Evolutionary conservation across 768 basidiomycete species (phyloP), one percentile per base, ranked within the genome.

Genomic region (Gymnopilus dilepis): DNA sequence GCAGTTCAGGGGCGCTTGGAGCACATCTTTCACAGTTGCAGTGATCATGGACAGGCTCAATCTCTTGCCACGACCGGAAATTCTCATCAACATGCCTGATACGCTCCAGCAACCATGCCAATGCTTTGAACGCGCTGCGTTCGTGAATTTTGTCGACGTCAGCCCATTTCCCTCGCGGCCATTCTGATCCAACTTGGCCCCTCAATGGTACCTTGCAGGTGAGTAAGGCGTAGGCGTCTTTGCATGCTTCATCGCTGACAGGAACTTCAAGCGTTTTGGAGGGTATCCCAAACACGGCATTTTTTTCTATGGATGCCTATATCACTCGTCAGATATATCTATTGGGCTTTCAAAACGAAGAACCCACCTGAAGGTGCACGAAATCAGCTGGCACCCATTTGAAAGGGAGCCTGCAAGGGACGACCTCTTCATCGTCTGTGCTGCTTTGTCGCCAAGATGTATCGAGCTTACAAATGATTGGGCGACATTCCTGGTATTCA

Each of bases 91-190:
- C 84, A 60, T 88, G 85, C 12, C 91, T 87, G 62, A 96, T 83
- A 52, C 94, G 86, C 70, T 95, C 92, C 22, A 94, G 78, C 19
- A 97, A 76, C 95, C 96, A 98, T 2, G 94, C 91, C 15, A 97
- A 71, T 4, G 88, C 80, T 62, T 85, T 86, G 80, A 95, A 97
- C 1, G 87, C 89, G 11, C 84, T 78, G 3, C 95, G 88, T 70
- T 97, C 93, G 66, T 96, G 90, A 8, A 94, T 79, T 66, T 92
- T 90, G 73, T 97, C 94, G 43, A 98, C 86, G 67, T 94, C 91
- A 41, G 75, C 78, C 94, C 93, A 97, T 5, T 68, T 62, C 12
- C 83, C 86, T 30, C 78, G 80, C 5, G 90, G 86, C 96, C 96
- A 98, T 68, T 94, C 90, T 1, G 84, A 70, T 28, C 89, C 89